These are phyloP conservation scores for Pelomyxa schiedti DNA, from an alignment of 78 protist species.

Conservation along the genomic window DNA sequence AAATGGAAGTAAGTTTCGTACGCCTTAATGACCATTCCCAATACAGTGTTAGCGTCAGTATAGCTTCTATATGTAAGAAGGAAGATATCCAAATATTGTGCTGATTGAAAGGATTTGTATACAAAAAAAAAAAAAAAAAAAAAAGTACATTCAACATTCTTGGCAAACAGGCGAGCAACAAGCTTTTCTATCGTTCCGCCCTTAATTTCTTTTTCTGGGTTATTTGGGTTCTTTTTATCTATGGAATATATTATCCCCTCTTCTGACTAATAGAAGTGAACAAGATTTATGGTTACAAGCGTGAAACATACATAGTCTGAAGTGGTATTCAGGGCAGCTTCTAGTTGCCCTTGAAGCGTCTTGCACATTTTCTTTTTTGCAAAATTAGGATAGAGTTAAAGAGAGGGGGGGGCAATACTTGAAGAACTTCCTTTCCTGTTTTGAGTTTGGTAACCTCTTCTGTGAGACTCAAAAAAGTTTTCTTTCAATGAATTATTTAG, in stretches of 20 bases:
- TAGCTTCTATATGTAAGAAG: slow-evolving; percentile 49
- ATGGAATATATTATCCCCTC: slow-evolving; percentile 26
- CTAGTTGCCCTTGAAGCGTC: slow-evolving; percentile 17
- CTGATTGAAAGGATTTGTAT: neutral
- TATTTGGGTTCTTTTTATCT: slow-evolving; percentile 12
- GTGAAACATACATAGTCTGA: slow-evolving; percentile 4
- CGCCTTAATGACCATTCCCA: slow-evolving; percentile 14
- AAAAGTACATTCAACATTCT: neutral
- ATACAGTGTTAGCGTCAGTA: slow-evolving; percentile 29
- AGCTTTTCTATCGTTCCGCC: slow-evolving; percentile 48
- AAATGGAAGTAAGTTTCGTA: too few relatives aligned
- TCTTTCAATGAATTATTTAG: neutral
- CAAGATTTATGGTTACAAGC: neutral
- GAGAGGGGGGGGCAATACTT: slow-evolving; percentile 17
- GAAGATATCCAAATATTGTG: slow-evolving; percentile 39
- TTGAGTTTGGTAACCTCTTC: neutral
- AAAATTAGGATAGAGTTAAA: slow-evolving; percentile 11
- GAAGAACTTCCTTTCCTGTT: slow-evolving; percentile 18
- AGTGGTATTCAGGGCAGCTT: slow-evolving; percentile 8
- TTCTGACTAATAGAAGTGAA: neutral
- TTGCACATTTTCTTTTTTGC: neutral
- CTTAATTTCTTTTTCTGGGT: slow-evolving; percentile 31
- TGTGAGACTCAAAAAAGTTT: neutral
- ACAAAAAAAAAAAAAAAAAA: neutral
- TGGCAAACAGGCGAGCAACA: slow-evolving; percentile 22